Conservation (phyloP, 441 rosid species). For the Arabidopsis lyrata region DNA sequence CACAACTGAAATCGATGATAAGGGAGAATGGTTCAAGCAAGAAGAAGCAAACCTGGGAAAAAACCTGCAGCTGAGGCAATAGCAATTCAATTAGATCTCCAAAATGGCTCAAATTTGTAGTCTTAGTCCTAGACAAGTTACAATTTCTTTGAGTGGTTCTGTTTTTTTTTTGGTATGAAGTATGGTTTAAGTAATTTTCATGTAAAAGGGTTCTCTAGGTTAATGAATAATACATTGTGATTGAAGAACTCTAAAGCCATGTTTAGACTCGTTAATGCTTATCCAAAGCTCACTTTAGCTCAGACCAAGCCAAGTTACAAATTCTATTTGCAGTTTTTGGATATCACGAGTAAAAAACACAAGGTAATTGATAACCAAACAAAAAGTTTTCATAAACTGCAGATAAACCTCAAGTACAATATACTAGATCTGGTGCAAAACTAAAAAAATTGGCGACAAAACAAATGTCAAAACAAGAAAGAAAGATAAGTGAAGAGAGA, state of each 20-base stretch:
- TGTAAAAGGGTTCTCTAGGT: background rate
- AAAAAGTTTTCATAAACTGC: conserved; percentile 29
- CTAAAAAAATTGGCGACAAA: conserved; percentile 19
- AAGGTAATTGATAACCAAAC: background rate
- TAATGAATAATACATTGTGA: background rate
- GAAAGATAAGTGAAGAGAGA: conserved; percentile 22
- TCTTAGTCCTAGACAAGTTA: background rate
- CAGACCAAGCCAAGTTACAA: background rate
- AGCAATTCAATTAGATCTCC: background rate
- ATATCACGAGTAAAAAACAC: background rate
- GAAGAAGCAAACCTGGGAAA: conserved; percentile 21
- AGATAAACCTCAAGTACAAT: conserved; percentile 26
- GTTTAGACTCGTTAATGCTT: background rate
- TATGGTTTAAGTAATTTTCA: background rate
- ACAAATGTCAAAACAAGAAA: conserved; percentile 19
- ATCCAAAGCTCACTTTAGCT: background rate
- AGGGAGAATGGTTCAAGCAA: conserved; percentile 23
- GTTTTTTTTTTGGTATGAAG: background rate
- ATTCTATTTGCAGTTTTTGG: background rate
- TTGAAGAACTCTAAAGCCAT: background rate
- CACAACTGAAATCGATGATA: conserved; percentile 32
- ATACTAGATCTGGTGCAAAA: conserved; percentile 21
- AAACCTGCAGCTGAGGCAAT: conserved; percentile 5
- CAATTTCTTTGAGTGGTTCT: background rate
- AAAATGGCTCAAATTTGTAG: background rate